Conservation (phyloP, 2,329 filamentous ascomycete genomes). For the Penicillium sp. region DNA sequence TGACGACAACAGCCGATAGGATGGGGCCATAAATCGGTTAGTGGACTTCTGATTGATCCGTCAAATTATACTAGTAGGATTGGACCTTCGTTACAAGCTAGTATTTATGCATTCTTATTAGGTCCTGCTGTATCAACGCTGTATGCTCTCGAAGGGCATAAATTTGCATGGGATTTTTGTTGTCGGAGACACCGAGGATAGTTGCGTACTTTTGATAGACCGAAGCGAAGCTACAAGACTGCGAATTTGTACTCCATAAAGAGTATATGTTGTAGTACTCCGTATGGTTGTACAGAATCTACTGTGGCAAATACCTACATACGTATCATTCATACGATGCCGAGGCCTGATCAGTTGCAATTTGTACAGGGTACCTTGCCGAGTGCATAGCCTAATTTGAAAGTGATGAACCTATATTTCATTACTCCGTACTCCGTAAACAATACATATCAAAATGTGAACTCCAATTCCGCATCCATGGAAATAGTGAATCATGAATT, state of each 20-base stretch:
- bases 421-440: not conserved
- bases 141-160: not conserved
- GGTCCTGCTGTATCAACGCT: not conserved
- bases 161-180: not conserved
- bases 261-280: too few relatives aligned
- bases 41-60: not conserved
- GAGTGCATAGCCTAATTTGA: not conserved
- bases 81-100: not conserved
- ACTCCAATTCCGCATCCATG: not conserved
- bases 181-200: not conserved
- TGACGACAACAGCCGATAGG: slow-evolving; percentile 16
- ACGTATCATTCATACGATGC: not conserved
- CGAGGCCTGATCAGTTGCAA: not conserved
- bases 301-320: not conserved
- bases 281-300: not conserved
- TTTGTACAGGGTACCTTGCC: not conserved
- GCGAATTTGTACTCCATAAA: not conserved
- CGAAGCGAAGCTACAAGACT: not conserved
- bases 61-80: not conserved
- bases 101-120: slow-evolving; percentile 5
- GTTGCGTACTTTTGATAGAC: not conserved
- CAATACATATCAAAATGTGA: not conserved
- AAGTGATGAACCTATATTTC: not conserved
- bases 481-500: not conserved
- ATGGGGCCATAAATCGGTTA: slow-evolving; percentile 8